A percentile compares a stretch with the other conserved stretches of the same genome.
Conservation (phyloP, 1,284 basidiomycete species). For the Macrocystidia cucumis region DNA sequence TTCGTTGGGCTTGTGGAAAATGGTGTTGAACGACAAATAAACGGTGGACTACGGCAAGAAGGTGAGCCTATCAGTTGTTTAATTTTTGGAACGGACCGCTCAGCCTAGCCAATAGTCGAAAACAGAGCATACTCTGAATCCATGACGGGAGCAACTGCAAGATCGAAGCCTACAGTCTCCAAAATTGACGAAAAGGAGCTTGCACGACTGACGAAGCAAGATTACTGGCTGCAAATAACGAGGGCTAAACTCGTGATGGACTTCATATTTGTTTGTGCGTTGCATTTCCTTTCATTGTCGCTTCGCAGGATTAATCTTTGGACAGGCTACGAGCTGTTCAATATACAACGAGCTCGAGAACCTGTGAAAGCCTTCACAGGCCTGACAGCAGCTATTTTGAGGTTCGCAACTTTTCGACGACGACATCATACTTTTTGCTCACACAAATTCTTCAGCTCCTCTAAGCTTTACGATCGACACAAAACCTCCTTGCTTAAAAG, state of each 20-base stretch:
- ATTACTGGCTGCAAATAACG: constrained; percentile 67
- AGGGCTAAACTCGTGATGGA: constrained; percentile 71
- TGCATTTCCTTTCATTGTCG: constrained; percentile 1
- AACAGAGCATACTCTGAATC: constrained; percentile 66
- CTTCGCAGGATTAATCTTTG: constrained; percentile 7
- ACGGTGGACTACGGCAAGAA: constrained; percentile 51
- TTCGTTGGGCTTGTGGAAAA: constrained; percentile 76
- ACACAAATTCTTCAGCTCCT: constrained; percentile 39
- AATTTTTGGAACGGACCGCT: no score
- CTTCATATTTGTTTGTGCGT: constrained; percentile 77
- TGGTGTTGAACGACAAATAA: constrained; percentile 63
- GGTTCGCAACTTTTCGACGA: constrained; percentile 33
- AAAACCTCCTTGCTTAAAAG: constrained; percentile 50
- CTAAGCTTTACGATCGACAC: constrained; percentile 66
- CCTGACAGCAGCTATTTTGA: constrained; percentile 59
- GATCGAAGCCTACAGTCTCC: constrained; percentile 51
- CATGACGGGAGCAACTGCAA: constrained; percentile 61
- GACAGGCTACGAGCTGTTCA: constrained; percentile 37
- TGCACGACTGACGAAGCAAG: constrained; percentile 53
- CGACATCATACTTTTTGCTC: constrained; percentile 5
- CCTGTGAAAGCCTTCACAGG: constrained; percentile 62
- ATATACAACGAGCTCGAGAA: constrained; percentile 48
- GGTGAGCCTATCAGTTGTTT: constrained; percentile 26
- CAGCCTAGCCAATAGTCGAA: no score
- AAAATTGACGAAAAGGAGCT: constrained; percentile 69